Base-by-base conservation (phyloP, 2,329 filamentous ascomycete species). In the Cordyceps sp. region DNA sequence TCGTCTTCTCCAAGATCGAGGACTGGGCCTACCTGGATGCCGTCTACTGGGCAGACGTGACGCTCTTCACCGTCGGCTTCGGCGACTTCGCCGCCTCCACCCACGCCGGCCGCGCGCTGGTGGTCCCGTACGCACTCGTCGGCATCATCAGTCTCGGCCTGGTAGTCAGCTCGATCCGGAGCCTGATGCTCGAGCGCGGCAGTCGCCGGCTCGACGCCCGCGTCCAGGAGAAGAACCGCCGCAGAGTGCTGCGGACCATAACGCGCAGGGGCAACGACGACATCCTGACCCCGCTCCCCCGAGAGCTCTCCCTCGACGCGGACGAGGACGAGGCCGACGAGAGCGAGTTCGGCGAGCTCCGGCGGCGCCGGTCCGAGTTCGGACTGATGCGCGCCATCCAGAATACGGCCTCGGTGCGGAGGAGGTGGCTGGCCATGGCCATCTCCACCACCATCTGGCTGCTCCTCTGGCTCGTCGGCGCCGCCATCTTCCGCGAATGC, bases 91-190 rank as follows among this genome's bases (percentile, higher is more conserved):
- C 55, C 10, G 52, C 65, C 2, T 26, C 40, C 2, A 69, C 64
- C 0, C 52, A 66, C 13, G 53, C 80, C 0, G 74, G 73, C 1
- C 66, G 78, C 26, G 78, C 73, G 1, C 61, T 94, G 3, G 60
- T 93, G 20, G 77, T 93, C 32, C 86, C 86, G 0, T 94, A 81
- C 42, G 77, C 85, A 0, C 70, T 93, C 1, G 63, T 85, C 6
- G 86, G 86, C 3, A 78, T 90, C 35, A 79, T 92, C 37, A 86
- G 80, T 42, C 64, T 93, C 1, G 84, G 81, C 70, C 62, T 93
- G 17, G 78, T 92, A 34, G 77, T 93, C 17, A 75, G 74, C 15
- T 84, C 78, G 25, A 83, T 93, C 38, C 71, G 81, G 22, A 80
- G 62, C 36, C 55, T 77, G 25, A 64, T 71, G 1, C 53, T 77